Percentiles rank a stretch among this genome's conserved stretches.
Evolutionary conservation across 805 yeast species (phyloP).

Genomic region (Suhomyces sp.): DNA sequence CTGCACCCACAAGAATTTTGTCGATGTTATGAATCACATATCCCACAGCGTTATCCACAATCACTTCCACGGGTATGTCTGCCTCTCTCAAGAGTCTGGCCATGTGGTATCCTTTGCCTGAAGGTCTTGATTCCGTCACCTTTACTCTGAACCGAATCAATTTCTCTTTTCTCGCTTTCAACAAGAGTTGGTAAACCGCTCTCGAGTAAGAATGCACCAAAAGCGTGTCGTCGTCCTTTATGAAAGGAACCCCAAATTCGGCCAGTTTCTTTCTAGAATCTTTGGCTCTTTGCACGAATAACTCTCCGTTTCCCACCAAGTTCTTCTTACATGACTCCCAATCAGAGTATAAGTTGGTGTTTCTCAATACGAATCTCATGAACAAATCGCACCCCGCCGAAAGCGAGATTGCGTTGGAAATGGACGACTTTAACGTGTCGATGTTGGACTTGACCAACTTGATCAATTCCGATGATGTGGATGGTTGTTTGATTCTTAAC

Average conservation of each 20-base stretch:
- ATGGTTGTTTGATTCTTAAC: slow-evolving; percentile 78
- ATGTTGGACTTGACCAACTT: slow-evolving; percentile 77
- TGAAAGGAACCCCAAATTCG: slow-evolving; percentile 80
- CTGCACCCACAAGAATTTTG: slow-evolving; percentile 95
- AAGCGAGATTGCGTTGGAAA: slow-evolving; percentile 87
- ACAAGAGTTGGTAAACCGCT: slow-evolving; percentile 76
- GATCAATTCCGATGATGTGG: slow-evolving; percentile 91
- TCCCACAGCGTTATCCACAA: slow-evolving; percentile 93
- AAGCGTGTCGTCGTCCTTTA: slow-evolving; percentile 88
- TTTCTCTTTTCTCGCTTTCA: slow-evolving; percentile 70
- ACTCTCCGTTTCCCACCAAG: slow-evolving; percentile 88
- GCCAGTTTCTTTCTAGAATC: slow-evolving; percentile 87
- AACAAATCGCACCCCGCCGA: slow-evolving; percentile 98
- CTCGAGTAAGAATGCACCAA: slow-evolving; percentile 91
- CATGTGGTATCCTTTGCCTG: slow-evolving; percentile 70
- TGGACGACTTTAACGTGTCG: slow-evolving; percentile 67
- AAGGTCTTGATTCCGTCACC: slow-evolving; percentile 91
- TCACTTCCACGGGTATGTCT: slow-evolving; percentile 83
- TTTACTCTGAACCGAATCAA: slow-evolving; percentile 83
- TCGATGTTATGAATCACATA: slow-evolving; percentile 87
- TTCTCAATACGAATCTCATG: slow-evolving; percentile 87
- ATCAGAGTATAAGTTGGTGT: slow-evolving; percentile 82
- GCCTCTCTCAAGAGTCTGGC: slow-evolving; percentile 62
- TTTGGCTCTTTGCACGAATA: slow-evolving; percentile 89
- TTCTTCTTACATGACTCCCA: slow-evolving; percentile 93